phyloP scores from a whole-genome alignment of 2,329 filamentous ascomycete species.

The Fusarium sublunatum region DNA sequence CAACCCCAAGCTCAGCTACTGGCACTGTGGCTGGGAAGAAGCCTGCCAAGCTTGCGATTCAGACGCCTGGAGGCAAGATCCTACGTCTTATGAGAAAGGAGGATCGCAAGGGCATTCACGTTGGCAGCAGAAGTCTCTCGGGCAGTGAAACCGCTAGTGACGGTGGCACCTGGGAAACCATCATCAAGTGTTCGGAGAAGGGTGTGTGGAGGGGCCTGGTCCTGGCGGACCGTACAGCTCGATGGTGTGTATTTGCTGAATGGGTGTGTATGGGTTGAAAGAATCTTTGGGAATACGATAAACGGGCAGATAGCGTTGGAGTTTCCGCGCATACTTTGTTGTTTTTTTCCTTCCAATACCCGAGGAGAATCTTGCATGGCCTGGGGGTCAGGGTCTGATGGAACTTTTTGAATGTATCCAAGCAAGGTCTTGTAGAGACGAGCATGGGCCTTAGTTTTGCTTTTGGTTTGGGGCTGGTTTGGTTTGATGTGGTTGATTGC shows the following conservation, averaged over 20 bases:
- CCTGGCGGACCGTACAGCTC: conserved; percentile 82
- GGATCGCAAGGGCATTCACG: conserved; percentile 68
- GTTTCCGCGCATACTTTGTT: conserved; percentile 39
- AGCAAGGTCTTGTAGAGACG: conserved; percentile 34
- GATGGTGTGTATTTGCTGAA: conserved; percentile 94
- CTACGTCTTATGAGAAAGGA: conserved; percentile 86
- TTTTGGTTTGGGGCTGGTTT: conserved; percentile 20
- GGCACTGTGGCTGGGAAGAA: conserved; percentile 73
- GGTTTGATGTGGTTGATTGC: conserved; percentile 13
- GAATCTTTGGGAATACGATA: conserved; percentile 6
- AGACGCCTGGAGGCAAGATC: conserved; percentile 94
- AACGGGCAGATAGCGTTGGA: conserved; percentile 26
- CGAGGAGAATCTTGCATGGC: conserved; percentile 43
- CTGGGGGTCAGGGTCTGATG: conserved; percentile 35
- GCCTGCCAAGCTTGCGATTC: conserved; percentile 94
- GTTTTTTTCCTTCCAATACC: conserved; percentile 41
- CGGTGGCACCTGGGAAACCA: conserved; percentile 86
- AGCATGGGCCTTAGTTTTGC: conserved; percentile 31
- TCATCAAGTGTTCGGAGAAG: conserved; percentile 87
- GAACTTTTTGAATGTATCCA: conserved; percentile 11
- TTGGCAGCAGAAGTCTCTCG: conserved; percentile 56
- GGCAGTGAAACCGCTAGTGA: conserved; percentile 70
- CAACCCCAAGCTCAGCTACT: conserved; percentile 65
- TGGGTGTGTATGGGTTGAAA: conserved; percentile 71
- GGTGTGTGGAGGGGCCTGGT: conserved; percentile 86